A percentile compares a stretch with the other conserved stretches of the same genome.
phyloP scores from a whole-genome alignment of 2,329 filamentous ascomycete species.

The Endothia cerciana region DNA sequence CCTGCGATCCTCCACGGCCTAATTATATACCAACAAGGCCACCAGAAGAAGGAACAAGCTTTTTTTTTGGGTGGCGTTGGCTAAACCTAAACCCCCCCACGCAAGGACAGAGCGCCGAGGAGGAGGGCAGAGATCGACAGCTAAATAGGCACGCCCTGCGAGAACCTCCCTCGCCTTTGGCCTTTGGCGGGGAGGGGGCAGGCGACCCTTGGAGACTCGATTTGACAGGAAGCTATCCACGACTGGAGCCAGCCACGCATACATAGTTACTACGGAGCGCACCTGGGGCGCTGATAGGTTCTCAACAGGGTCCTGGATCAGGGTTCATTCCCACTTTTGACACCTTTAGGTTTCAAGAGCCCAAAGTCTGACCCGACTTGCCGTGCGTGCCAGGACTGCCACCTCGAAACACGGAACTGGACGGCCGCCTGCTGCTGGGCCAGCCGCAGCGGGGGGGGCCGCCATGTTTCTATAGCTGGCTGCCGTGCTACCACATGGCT shows the following conservation, averaged over 20 bases:
- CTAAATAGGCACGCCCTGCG: not conserved
- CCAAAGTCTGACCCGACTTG: not conserved
- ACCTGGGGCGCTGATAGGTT: slow-evolving; percentile 3
- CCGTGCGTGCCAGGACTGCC: slow-evolving; percentile 1
- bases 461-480: not conserved
- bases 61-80: not conserved
- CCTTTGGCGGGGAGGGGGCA: not conserved
- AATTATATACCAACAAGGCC: not conserved
- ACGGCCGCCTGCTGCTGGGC: not conserved
- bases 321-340: slow-evolving; percentile 11
- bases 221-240: slow-evolving; percentile 21
- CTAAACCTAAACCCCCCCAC: not conserved
- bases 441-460: not conserved
- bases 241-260: slow-evolving; percentile 15
- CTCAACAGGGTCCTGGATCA: not conserved
- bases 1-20: slow-evolving; percentile 3
- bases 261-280: not conserved
- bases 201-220: slow-evolving; percentile 1
- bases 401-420: not conserved
- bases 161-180: not conserved
- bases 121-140: not conserved
- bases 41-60: slow-evolving; percentile 1
- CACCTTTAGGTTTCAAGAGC: slow-evolving; percentile 7
- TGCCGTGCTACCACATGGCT: no score
- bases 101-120: not conserved